Conservation (phyloP, 1,284 basidiomycete genomes). For the Trichosporon faecale region DNA sequence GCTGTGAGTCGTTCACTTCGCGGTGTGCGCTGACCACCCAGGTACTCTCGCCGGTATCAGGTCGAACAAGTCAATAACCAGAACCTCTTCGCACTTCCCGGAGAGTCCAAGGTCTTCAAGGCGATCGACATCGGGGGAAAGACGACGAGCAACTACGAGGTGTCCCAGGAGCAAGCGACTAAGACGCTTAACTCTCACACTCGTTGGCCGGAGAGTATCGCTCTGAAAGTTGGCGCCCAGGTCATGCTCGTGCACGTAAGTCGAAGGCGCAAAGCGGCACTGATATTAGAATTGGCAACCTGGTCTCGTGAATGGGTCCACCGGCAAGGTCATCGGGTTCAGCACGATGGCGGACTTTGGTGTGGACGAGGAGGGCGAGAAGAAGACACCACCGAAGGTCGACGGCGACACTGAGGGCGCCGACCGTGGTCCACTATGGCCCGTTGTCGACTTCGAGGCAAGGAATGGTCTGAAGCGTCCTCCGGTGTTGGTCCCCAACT, state of each 20-base stretch:
- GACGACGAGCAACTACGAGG: constrained; percentile 23
- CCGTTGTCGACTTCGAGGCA: constrained; percentile 37
- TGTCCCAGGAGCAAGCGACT: constrained; percentile 28
- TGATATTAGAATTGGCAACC: constrained; percentile 20
- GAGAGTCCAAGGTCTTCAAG: constrained; percentile 20
- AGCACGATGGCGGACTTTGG: neutral
- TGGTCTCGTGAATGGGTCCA: constrained; percentile 20
- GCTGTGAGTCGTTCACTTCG: constrained; percentile 29
- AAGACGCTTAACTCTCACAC: constrained; percentile 32
- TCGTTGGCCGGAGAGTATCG: constrained; percentile 31
- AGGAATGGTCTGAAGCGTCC: constrained; percentile 10
- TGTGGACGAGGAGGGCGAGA: neutral
- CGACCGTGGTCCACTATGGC: constrained; percentile 22
- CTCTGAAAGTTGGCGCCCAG: constrained; percentile 38
- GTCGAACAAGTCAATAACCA: constrained; percentile 33
- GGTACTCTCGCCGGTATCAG: constrained; percentile 26
- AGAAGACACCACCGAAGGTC: neutral
- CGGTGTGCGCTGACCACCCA: neutral
- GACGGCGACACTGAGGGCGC: neutral
- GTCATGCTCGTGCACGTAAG: constrained; percentile 45
- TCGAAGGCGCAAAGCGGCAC: neutral
- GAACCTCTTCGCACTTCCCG: constrained; percentile 26
- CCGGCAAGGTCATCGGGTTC: constrained; percentile 12
- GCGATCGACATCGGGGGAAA: constrained; percentile 30
- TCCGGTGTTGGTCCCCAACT: constrained; percentile 3